Conservation (phyloP, 1,139 yeast genomes). For the Spathaspora sp. region DNA sequence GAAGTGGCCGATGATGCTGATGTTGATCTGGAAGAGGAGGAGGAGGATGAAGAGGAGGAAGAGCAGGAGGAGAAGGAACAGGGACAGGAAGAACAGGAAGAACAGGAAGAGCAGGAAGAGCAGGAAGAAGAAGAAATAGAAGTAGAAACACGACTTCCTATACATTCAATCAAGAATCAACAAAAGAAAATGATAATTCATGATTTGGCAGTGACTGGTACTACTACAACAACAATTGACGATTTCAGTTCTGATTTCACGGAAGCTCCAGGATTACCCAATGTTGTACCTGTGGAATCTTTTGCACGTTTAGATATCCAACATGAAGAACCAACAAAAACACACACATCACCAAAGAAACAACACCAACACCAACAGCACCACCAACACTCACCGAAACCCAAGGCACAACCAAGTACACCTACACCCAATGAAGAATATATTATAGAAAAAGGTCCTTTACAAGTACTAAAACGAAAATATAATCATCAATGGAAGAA, state of each 20-base stretch:
- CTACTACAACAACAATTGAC: too few relatives aligned
- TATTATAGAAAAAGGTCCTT: constrained; percentile 41
- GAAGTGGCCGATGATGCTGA: constrained; percentile 4
- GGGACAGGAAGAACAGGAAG: neutral
- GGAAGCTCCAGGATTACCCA: neutral
- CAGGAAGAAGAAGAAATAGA: neutral
- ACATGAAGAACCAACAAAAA: constrained; percentile 4
- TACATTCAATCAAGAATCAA: neutral
- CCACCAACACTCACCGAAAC: neutral
- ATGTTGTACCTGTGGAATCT: neutral
- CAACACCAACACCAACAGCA: neutral
- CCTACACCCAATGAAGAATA: constrained; percentile 24
- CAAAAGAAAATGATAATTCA: neutral
- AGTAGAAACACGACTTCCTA: neutral
- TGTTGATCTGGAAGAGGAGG: constrained; percentile 2
- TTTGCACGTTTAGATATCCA: constrained; percentile 4
- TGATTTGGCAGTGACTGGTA: neutral
- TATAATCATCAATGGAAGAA: constrained; percentile 49
- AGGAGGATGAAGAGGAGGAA: neutral
- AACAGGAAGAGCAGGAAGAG: neutral
- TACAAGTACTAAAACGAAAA: constrained; percentile 38
- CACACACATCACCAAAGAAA: neutral
- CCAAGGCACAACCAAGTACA: neutral
- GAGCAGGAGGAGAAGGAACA: neutral
- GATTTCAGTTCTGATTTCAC: constrained; percentile 1